phyloP scores from a whole-genome alignment of 768 basidiomycete species.

The Steccherinum ochraceum region DNA sequence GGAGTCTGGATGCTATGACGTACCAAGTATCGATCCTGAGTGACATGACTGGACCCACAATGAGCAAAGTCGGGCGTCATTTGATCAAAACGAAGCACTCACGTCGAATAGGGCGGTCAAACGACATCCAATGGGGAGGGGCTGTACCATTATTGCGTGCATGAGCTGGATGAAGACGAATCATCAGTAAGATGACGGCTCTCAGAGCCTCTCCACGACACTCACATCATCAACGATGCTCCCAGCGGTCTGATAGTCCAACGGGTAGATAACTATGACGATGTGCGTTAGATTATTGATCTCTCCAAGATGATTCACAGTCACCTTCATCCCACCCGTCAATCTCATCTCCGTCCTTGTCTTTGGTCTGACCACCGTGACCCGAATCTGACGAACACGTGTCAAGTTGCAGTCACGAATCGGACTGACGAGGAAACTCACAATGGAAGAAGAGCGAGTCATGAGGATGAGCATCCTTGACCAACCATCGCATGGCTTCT shows the following conservation, averaged over 20 bases:
- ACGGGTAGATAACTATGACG: constrained; percentile 74
- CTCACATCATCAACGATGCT: constrained; percentile 88
- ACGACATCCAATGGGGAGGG: constrained; percentile 81
- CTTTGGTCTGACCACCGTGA: constrained; percentile 88
- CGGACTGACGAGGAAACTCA: constrained; percentile 24
- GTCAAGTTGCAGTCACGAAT: neutral
- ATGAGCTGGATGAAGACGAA: constrained; percentile 42
- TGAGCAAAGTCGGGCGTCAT: neutral
- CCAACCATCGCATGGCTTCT: constrained; percentile 90
- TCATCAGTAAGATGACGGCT: neutral
- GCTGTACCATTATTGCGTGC: constrained; percentile 71
- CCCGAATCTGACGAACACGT: constrained; percentile 94
- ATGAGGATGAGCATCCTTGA: constrained; percentile 66
- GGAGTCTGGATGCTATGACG: too few relatives aligned
- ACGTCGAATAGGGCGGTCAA: constrained; percentile 46
- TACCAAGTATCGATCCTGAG: constrained; percentile 83
- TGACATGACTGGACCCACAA: constrained; percentile 60
- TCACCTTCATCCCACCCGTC: constrained; percentile 82
- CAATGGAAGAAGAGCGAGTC: constrained; percentile 92
- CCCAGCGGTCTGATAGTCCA: constrained; percentile 58
- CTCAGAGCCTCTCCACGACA: constrained; percentile 10
- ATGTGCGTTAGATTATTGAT: constrained; percentile 7
- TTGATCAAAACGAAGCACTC: neutral
- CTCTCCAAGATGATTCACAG: neutral
- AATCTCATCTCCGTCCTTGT: constrained; percentile 74